Percentiles rank a stretch among this genome's conserved stretches.
Conservation (phyloP, 805 yeast genomes). For the Blastobotrys terrestris region DNA sequence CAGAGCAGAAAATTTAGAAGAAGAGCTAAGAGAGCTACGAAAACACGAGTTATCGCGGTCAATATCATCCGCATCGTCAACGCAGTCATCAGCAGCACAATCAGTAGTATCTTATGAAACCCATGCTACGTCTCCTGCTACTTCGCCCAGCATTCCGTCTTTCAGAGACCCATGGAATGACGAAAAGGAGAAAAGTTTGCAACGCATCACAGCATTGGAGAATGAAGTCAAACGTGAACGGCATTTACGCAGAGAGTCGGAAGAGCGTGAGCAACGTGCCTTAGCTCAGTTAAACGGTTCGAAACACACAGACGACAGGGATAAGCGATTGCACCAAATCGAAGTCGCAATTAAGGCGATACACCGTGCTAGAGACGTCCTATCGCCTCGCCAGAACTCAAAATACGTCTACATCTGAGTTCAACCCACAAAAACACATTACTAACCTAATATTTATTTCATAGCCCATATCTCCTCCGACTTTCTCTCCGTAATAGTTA, state of each 20-base stretch:
- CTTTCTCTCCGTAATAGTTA: too few relatives aligned
- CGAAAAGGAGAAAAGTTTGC: conserved; percentile 1
- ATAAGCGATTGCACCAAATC: conserved; percentile 14
- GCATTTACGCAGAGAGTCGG: not conserved
- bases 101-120: not conserved
- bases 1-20: conserved; percentile 20
- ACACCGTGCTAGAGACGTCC: conserved; percentile 16
- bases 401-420: conserved; percentile 13
- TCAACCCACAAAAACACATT: conserved; percentile 3
- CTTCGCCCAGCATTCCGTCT: not conserved
- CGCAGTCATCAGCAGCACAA: not conserved
- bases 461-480: not conserved
- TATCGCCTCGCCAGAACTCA: conserved; percentile 11
- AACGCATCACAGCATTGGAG: not conserved
- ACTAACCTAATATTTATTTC: not conserved
- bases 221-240: not conserved
- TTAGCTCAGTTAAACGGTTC: not conserved
- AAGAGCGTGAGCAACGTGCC: conserved; percentile 3
- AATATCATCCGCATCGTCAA: not conserved
- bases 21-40: conserved; percentile 18
- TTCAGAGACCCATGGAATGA: not conserved
- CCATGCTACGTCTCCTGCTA: not conserved
- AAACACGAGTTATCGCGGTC: not conserved
- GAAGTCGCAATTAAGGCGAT: conserved; percentile 20
- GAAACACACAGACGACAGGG: not conserved